A percentile compares a stretch with the other conserved stretches of the same genome.
Evolutionary conservation across 2,329 filamentous ascomycete species (phyloP).

Genomic region (Arachnomyces sp.): DNA sequence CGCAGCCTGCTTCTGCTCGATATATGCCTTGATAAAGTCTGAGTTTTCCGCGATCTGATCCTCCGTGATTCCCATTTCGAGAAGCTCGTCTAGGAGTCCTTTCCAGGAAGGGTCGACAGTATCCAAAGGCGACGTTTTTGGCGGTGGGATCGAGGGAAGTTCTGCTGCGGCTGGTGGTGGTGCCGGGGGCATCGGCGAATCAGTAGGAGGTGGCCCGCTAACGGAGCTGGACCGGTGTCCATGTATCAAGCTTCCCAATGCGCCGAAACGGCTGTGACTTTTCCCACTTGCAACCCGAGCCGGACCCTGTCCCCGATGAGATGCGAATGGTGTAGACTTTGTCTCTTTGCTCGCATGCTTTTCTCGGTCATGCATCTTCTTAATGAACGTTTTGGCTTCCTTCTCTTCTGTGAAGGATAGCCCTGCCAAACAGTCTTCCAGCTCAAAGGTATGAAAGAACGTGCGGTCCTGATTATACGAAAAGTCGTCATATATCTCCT

Average conservation of each 20-base stretch:
- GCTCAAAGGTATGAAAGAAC: conserved; percentile 96
- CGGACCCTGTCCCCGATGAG: conserved; percentile 41
- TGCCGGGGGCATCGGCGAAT: conserved; percentile 43
- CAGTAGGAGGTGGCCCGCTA: conserved; percentile 27
- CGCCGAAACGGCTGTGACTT: conserved; percentile 42
- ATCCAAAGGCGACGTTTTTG: conserved; percentile 46
- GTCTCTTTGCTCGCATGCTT: conserved; percentile 92
- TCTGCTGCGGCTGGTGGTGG: conserved; percentile 24
- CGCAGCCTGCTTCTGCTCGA: conserved; percentile 55
- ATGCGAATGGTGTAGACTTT: conserved; percentile 64
- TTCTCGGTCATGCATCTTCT: conserved; percentile 94
- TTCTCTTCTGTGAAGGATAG: conserved; percentile 95
- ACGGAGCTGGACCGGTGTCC: conserved; percentile 44
- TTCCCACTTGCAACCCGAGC: conserved; percentile 38
- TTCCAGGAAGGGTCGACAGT: conserved; percentile 56
- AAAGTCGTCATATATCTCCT: conserved; percentile 95
- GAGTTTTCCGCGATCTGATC: conserved; percentile 61
- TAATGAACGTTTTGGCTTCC: conserved; percentile 92
- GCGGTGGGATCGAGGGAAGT: conserved; percentile 17
- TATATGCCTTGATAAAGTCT: conserved; percentile 61
- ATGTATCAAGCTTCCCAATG: conserved; percentile 39
- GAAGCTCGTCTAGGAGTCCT: conserved; percentile 53
- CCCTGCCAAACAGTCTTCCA: conserved; percentile 83
- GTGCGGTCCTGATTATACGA: conserved; percentile 93
- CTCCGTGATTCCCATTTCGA: conserved; percentile 60